Evolutionary conservation across 805 yeast genomes (phyloP).

Genomic region (Yamadazyma insecticola): DNA sequence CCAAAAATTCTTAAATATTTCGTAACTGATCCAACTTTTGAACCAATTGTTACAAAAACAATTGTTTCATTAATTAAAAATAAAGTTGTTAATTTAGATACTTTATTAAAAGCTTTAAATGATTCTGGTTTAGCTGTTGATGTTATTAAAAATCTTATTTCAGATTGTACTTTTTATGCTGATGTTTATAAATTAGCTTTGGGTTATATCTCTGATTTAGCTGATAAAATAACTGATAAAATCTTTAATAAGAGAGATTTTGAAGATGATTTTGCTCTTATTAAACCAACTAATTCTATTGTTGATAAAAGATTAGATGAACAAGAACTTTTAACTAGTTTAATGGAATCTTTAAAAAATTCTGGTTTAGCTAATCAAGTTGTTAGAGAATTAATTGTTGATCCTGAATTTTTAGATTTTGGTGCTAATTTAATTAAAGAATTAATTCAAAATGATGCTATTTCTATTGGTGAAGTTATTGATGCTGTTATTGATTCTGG

Average conservation of each 20-base stretch:
- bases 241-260: conserved; percentile 20
- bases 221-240: conserved; percentile 18
- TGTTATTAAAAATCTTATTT: conserved; percentile 31
- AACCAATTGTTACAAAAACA: conserved; percentile 23
- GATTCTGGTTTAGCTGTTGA: conserved; percentile 39
- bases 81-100: conserved; percentile 28
- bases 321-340: conserved; percentile 21
- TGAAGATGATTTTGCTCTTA: conserved; percentile 4
- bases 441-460: conserved; percentile 25
- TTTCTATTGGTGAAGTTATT: conserved; percentile 23
- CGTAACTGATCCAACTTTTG: conserved; percentile 27
- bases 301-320: conserved; percentile 1
- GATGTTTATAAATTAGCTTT: conserved; percentile 35
- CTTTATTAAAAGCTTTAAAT: conserved; percentile 35
- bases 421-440: conserved; percentile 34
- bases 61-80: conserved; percentile 25
- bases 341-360: conserved; percentile 40
- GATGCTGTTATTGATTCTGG: conserved; percentile 32
- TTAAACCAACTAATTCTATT: not conserved
- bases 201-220: conserved; percentile 26
- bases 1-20: conserved; percentile 30
- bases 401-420: conserved; percentile 30
- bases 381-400: conserved; percentile 32
- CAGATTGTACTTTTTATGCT: conserved; percentile 35
- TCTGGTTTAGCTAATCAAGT: conserved; percentile 39